phyloP scores from a whole-genome alignment of 1,284 basidiomycete genomes.

The Rhodotorula sp. region DNA sequence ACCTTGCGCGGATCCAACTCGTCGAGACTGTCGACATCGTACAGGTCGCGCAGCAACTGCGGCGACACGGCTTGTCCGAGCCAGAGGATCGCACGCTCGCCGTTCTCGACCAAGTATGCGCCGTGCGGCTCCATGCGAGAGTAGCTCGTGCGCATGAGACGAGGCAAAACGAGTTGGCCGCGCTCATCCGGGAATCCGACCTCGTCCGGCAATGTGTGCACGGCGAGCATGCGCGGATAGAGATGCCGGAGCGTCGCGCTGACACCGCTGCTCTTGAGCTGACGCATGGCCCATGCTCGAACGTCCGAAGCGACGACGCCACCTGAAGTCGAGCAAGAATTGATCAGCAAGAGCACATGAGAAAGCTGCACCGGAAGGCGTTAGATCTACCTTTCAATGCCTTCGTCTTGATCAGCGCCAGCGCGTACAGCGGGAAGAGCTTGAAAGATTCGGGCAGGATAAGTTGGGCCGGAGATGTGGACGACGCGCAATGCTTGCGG shows the following conservation, averaged over 20 bases:
- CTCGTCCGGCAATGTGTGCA: slow-evolving; percentile 77
- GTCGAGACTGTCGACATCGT: slow-evolving; percentile 76
- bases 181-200: slow-evolving; percentile 67
- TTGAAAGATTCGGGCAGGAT: slow-evolving; percentile 95
- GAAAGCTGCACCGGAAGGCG: not conserved
- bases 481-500: slow-evolving; percentile 82
- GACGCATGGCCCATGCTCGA: slow-evolving; percentile 80
- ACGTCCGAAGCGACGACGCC: slow-evolving; percentile 80
- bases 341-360: not conserved
- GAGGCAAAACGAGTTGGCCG: slow-evolving; percentile 65
- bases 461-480: slow-evolving; percentile 79
- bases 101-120: slow-evolving; percentile 91
- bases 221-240: slow-evolving; percentile 84
- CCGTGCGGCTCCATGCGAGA: slow-evolving; percentile 87
- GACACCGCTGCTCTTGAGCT: slow-evolving; percentile 68
- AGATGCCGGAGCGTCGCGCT: slow-evolving; percentile 73
- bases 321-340: slow-evolving; percentile 16
- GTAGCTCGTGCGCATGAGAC: slow-evolving; percentile 80
- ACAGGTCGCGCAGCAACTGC: slow-evolving; percentile 78
- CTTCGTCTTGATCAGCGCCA: slow-evolving; percentile 87
- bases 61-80: slow-evolving; percentile 79
- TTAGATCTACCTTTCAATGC: slow-evolving; percentile 72
- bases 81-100: slow-evolving; percentile 88
- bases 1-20: slow-evolving; percentile 74
- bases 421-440: slow-evolving; percentile 76